Evolutionary conservation across 257 asterid species (phyloP), one percentile per base, ranked within the genome.

Genomic region (Primulina eburnea): DNA sequence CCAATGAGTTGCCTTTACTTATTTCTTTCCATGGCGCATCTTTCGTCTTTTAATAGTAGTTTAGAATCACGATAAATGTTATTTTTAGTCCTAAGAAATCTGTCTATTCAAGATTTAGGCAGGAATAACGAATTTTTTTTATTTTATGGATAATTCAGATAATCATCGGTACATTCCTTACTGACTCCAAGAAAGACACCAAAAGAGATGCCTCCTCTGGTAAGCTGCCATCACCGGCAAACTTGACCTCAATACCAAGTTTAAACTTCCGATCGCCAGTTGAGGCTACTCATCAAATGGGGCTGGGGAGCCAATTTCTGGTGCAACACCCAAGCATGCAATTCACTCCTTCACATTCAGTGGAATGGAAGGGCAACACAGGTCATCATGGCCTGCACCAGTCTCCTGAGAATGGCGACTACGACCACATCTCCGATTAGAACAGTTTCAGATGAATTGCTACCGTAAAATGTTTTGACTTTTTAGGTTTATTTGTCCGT

Each of bases 401-500:
- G 28, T 78, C 87, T 63, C 79, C 84, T 59, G 83, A 79, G 69
- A 83, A 83, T 67, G 90, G 86, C 56, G 82, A 72, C 77, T 81
- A 73, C 50, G 80, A 73, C 30, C 82, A 75, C 74, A 77, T 73
- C 55, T 66, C 75, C 33, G 79, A 79, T 50, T 81, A 77, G 80
- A 50, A 16, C 57, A 50, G 8, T 50, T 50, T 6, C 57, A 14
- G 57, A 50, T 50, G 57, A 50, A 5, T 50, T 50, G 20, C 57
- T 50, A 20, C 56, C 55, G 18, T 12, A 47, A 47, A 7, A 16
- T 47, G 20, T 50, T 50, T 17, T 50, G 2, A 50, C 16, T 17
- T 16, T 11, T 50, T 50, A 50, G 20, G 20, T 50, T 50, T 50
- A 18, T 16, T 50, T 16, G 1, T 6, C 57, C 16, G 57, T 50